A percentile compares a stretch with the other conserved stretches of the same genome.
These are phyloP conservation scores for Diplodia mutila DNA, from an alignment of 2,329 filamentous ascomycete genomes.

Conservation along the genomic window DNA sequence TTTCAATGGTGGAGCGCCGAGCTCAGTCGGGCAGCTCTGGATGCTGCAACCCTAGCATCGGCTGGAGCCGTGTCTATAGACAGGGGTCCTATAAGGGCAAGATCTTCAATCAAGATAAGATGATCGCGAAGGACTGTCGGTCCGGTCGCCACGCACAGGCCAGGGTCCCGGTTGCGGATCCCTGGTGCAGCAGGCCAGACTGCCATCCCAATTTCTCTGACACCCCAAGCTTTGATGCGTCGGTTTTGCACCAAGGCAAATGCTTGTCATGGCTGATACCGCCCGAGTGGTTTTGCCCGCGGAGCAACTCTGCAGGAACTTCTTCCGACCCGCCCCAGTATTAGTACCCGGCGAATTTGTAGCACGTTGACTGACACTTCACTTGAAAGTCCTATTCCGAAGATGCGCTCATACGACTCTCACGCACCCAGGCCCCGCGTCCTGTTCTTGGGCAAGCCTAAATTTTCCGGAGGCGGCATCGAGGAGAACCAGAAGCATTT, in stretches of 20 bases:
- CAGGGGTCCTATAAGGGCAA: not conserved
- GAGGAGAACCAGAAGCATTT: constrained; percentile 7
- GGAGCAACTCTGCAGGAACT: too few relatives aligned
- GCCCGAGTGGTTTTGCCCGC: not conserved
- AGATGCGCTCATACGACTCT: not conserved
- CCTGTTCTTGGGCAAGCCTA: constrained; percentile 14
- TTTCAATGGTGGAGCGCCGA: constrained; percentile 4
- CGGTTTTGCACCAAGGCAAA: too few relatives aligned
- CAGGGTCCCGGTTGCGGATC: not conserved
- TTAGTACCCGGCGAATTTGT: constrained; percentile 14
- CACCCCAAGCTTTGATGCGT: not conserved
- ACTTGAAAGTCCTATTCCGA: not conserved
- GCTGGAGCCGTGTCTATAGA: not conserved
- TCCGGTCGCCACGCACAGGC: not conserved
- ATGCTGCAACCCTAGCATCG: not conserved
- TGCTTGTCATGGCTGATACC: not conserved
- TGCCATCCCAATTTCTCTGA: not conserved
- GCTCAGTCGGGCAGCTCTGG: not conserved
- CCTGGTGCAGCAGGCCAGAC: not conserved
- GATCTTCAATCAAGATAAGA: constrained; percentile 14
- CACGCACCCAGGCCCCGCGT: not conserved
- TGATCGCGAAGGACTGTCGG: not conserved
- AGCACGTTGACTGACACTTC: not conserved
- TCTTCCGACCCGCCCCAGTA: not conserved
- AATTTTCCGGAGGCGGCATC: not conserved